Conservation (phyloP, 768 basidiomycete species). For the Agaricus subrufescens region DNA sequence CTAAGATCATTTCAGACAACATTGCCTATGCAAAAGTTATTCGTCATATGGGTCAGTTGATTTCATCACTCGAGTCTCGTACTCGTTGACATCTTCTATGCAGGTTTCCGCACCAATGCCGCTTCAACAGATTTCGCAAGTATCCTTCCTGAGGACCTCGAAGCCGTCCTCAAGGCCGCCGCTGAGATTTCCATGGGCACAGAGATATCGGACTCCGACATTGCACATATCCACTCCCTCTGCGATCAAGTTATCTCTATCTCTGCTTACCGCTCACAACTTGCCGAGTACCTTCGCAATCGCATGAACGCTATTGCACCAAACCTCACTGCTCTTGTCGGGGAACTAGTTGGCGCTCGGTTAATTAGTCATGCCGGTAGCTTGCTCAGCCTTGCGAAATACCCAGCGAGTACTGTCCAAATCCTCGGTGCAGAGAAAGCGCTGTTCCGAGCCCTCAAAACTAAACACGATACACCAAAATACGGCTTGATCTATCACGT, state of each 20-base stretch:
- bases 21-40: conserved; percentile 95
- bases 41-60: conserved; percentile 73
- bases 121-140: conserved; percentile 78
- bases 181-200: conserved; percentile 99
- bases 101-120: conserved; percentile 95
- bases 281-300: conserved; percentile 94
- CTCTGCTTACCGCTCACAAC: conserved; percentile 88
- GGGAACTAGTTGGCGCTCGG: conserved; percentile 89
- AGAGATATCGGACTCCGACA: conserved; percentile 96
- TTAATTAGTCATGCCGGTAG: conserved; percentile 96
- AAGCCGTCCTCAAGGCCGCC: conserved; percentile 90
- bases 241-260: conserved; percentile 99
- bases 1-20: conserved; percentile 97
- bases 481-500: conserved; percentile 99
- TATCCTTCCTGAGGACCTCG: conserved; percentile 95
- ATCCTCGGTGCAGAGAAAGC: conserved; percentile 99
- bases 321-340: conserved; percentile 88
- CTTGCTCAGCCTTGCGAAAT: conserved; percentile 91
- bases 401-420: conserved; percentile 97
- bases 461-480: conserved; percentile 98
- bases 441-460: conserved; percentile 95
- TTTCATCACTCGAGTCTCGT: neutral
- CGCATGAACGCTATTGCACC: conserved; percentile 98
- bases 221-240: conserved; percentile 92
- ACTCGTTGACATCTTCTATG: neutral